Percentiles rank a stretch among this genome's conserved stretches.
These are phyloP conservation scores for Fraxinus sp. DNA, from an alignment of 305 asterid genomes.

Conservation along the genomic window DNA sequence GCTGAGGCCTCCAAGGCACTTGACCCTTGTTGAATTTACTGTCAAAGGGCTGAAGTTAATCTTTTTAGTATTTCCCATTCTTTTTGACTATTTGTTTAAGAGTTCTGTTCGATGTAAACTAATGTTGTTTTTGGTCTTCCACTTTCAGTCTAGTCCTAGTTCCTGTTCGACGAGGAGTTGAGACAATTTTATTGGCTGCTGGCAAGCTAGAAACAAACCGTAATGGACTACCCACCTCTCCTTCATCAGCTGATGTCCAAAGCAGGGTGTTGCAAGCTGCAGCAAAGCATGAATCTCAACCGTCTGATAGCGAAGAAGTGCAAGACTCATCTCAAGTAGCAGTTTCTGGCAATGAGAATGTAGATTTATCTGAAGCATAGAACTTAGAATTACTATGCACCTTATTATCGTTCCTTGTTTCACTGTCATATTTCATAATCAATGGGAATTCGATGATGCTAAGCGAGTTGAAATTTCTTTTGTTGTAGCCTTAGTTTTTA, in stretches of 20 bases:
- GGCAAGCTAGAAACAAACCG: slow-evolving; percentile 64
- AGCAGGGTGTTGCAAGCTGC: slow-evolving; percentile 93
- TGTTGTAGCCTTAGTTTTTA: not conserved
- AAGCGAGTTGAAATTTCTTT: not conserved
- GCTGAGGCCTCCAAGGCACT: not conserved
- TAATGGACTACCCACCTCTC: slow-evolving; percentile 78
- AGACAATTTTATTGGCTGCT: slow-evolving; percentile 74
- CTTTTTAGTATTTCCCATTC: not conserved
- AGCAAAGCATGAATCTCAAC: slow-evolving; percentile 90
- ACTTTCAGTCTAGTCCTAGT: slow-evolving; percentile 55
- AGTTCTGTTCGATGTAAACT: not conserved
- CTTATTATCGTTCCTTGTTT: not conserved
- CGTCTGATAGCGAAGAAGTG: slow-evolving; percentile 48
- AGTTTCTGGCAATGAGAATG: slow-evolving; percentile 47
- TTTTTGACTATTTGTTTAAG: not conserved
- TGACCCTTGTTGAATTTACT: not conserved
- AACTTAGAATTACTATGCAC: not conserved
- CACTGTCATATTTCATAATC: not conserved
- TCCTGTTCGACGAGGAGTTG: slow-evolving; percentile 68
- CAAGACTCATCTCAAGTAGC: slow-evolving; percentile 41
- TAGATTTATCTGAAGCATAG: slow-evolving; percentile 70
- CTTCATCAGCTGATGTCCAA: slow-evolving; percentile 83
- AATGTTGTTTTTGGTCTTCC: not conserved
- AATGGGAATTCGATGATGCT: not conserved
- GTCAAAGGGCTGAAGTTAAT: not conserved